phyloP scores from a whole-genome alignment of 768 basidiomycete genomes.

The Macrolepiota albuminosa region DNA sequence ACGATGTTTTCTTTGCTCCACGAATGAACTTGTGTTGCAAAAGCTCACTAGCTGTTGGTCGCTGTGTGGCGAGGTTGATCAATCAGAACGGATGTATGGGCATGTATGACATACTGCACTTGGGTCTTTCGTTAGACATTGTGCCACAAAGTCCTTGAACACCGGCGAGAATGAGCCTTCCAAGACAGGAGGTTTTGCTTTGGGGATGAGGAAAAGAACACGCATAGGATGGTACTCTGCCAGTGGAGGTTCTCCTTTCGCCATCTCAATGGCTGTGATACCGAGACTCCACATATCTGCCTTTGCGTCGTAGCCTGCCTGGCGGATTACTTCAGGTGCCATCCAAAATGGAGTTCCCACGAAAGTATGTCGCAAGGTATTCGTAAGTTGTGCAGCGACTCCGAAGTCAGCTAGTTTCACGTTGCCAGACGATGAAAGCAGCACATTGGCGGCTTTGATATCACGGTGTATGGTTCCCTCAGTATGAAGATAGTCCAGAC shows the following conservation, averaged over 20 bases:
- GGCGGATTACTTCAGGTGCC: constrained; percentile 98
- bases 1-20: constrained; percentile 75
- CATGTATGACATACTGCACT: constrained; percentile 45
- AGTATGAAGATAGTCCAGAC: constrained; percentile 93
- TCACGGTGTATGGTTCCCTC: constrained; percentile 98
- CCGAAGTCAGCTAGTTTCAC: constrained; percentile 99
- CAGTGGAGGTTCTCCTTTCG: constrained; percentile 93
- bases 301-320: constrained; percentile 93
- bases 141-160: constrained; percentile 91
- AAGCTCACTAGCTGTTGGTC: constrained; percentile 87
- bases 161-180: constrained; percentile 80
- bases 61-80: constrained; percentile 40
- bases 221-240: constrained; percentile 99
- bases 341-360: constrained; percentile 98
- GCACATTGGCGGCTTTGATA: constrained; percentile 96
- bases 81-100: neutral
- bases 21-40: constrained; percentile 93
- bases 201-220: constrained; percentile 95
- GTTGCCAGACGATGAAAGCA: constrained; percentile 84
- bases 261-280: constrained; percentile 98
- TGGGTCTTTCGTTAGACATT: constrained; percentile 93
- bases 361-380: constrained; percentile 92
- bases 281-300: constrained; percentile 98
- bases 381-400: constrained; percentile 95
- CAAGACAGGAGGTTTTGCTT: constrained; percentile 87